Percentiles rank a stretch among this genome's conserved stretches.
These are phyloP conservation scores for Voacanga thouarsii DNA, from an alignment of 257 asterid species.

Conservation along the genomic window DNA sequence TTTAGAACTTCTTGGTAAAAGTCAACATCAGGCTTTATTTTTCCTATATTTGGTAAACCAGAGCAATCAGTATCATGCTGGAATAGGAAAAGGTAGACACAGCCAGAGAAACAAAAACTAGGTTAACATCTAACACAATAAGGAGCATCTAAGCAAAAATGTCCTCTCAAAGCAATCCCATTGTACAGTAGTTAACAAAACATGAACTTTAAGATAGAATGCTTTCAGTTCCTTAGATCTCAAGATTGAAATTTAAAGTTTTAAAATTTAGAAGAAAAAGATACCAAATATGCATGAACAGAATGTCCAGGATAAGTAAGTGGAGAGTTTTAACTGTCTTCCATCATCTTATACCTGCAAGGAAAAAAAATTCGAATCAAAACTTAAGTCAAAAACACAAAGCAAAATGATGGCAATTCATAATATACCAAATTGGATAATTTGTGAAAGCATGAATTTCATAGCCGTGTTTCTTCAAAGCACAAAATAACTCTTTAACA, in stretches of 20 bases:
- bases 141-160: not conserved
- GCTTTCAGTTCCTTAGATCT: too few species aligned
- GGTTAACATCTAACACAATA: not conserved
- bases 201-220: slow-evolving; percentile 3
- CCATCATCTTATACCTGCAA: slow-evolving; percentile 80
- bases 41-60: slow-evolving; percentile 47
- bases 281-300: slow-evolving; percentile 89
- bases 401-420: slow-evolving; percentile 10
- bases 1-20: slow-evolving; percentile 63
- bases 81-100: not conserved
- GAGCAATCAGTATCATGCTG: slow-evolving; percentile 6
- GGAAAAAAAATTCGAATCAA: slow-evolving; percentile 11
- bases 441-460: slow-evolving; percentile 91
- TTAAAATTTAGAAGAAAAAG: slow-evolving; percentile 5
- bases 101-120: not conserved
- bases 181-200: not conserved
- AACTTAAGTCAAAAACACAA: slow-evolving; percentile 19
- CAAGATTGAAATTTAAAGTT: not conserved
- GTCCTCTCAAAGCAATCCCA: not conserved
- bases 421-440: too few species aligned
- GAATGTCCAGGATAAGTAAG: slow-evolving; percentile 90
- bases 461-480: slow-evolving; percentile 70
- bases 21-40: slow-evolving; percentile 84
- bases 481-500: slow-evolving; percentile 59
- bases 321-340: slow-evolving; percentile 75